phyloP scores from a whole-genome alignment of 2,329 filamentous ascomycete genomes.

The Neonectria ditissima region DNA sequence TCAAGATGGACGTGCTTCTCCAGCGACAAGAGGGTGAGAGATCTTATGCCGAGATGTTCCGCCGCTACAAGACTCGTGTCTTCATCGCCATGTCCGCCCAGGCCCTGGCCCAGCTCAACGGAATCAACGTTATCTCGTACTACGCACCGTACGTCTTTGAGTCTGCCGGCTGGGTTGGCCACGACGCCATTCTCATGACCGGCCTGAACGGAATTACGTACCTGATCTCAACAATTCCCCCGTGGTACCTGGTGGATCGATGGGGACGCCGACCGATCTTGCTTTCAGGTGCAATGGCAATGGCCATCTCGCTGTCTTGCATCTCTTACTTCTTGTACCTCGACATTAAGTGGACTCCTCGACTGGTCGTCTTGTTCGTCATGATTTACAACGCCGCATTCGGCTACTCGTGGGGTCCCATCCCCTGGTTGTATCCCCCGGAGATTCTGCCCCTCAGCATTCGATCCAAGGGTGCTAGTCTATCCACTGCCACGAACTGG shows the following conservation, averaged over 20 bases:
- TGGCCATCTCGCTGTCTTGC: constrained; percentile 86
- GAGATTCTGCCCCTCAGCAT: constrained; percentile 98
- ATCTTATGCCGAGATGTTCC: constrained; percentile 94
- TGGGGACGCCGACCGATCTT: constrained; percentile 92
- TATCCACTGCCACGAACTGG: constrained; percentile 98
- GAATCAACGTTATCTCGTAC: constrained; percentile 99
- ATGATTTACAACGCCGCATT: constrained; percentile 99
- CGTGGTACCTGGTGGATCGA: constrained; percentile 95
- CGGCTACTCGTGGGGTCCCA: constrained; percentile 94
- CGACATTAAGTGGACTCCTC: constrained; percentile 81
- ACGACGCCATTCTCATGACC: constrained; percentile 94
- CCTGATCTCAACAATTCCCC: constrained; percentile 89
- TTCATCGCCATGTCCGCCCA: constrained; percentile 99
- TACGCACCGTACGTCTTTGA: constrained; percentile 98
- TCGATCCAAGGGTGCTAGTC: constrained; percentile 93
- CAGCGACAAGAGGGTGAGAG: constrained; percentile 95
- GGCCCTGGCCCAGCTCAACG: constrained; percentile 94
- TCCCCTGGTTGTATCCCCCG: constrained; percentile 98
- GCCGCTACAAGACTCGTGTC: constrained; percentile 88
- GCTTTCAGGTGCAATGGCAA: constrained; percentile 87
- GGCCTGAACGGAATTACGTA: constrained; percentile 95
- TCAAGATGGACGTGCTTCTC: constrained; percentile 97
- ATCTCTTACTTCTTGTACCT: constrained; percentile 98
- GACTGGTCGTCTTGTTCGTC: constrained; percentile 90
- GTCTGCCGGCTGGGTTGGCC: constrained; percentile 93